A percentile compares a stretch with the other conserved stretches of the same genome.
Evolutionary conservation across 768 basidiomycete species (phyloP).

Genomic region (Galerina marginata): DNA sequence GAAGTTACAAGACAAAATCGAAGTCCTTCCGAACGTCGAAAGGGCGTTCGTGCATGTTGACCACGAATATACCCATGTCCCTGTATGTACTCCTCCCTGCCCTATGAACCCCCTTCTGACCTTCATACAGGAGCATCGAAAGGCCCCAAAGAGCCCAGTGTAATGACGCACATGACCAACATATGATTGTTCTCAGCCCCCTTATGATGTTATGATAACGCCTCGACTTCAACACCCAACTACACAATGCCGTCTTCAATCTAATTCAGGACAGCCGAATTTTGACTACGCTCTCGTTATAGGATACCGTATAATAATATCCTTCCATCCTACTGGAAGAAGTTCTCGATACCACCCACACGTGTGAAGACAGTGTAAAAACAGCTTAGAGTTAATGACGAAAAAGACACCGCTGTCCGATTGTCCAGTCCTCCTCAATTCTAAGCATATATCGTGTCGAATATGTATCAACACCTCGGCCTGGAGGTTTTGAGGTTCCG

Average conservation of each 20-base stretch:
- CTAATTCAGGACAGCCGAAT: constrained; percentile 12
- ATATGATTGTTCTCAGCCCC: too few relatives aligned
- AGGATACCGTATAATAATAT: constrained; percentile 4
- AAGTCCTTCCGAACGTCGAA: constrained; percentile 87
- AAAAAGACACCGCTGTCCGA: too few relatives aligned
- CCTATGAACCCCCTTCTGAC: constrained; percentile 1
- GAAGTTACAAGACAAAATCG: constrained; percentile 86
- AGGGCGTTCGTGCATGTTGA: constrained; percentile 96
- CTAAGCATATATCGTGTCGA: too few relatives aligned
- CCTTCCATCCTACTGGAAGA: background rate
- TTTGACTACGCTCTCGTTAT: background rate
- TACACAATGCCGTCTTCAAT: background rate
- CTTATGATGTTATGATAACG: constrained; percentile 12
- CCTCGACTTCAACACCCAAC: background rate
- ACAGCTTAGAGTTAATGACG: too few relatives aligned
- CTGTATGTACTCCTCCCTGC: constrained; percentile 35
- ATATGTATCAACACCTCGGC: too few relatives aligned
- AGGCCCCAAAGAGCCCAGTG: constrained; percentile 33
- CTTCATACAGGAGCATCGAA: constrained; percentile 53
- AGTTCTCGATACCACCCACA: too few relatives aligned
- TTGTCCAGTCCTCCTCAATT: too few relatives aligned
- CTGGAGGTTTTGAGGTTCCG: too few relatives aligned
- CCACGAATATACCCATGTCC: constrained; percentile 85
- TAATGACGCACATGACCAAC: constrained; percentile 6
- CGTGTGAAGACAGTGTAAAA: too few relatives aligned